Percentiles rank a stretch among this genome's conserved stretches.
These are phyloP conservation scores for sunflower (Helianthus annuus) DNA, from an alignment of 129 eudicot species.

Conservation along the genomic window DNA sequence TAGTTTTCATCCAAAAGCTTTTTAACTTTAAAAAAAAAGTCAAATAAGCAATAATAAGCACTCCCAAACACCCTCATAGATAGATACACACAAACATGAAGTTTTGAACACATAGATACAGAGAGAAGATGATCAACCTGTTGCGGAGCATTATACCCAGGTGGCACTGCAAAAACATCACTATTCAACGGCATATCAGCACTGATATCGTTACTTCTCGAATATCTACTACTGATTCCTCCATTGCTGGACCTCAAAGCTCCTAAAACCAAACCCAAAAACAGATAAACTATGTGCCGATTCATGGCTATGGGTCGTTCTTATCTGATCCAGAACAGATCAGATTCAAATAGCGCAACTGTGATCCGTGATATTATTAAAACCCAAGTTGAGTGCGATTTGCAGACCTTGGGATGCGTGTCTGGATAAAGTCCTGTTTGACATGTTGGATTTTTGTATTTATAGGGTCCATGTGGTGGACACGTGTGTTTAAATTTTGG, in stretches of 20 bases:
- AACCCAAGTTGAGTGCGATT: not conserved
- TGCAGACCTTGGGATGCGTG: conserved; percentile 25
- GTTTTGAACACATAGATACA: not conserved
- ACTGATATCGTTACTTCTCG: conserved; percentile 42
- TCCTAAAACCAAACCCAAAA: conserved; percentile 38
- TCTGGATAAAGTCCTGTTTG: conserved; percentile 19
- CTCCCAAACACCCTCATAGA: too few species aligned
- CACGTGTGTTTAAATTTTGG: conserved; percentile 6
- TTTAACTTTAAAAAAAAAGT: too few species aligned
- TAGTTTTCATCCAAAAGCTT: too few species aligned
- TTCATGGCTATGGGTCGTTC: conserved; percentile 28
- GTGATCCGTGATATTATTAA: not conserved
- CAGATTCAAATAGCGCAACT: conserved; percentile 3
- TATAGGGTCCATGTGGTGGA: conserved; percentile 1
- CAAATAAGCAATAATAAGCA: too few species aligned
- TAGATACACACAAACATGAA: not conserved
- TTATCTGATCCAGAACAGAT: not conserved
- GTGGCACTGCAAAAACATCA: conserved; percentile 74
- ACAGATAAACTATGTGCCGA: conserved; percentile 24
- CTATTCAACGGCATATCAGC: conserved; percentile 82
- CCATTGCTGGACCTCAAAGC: conserved; percentile 41
- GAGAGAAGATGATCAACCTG: conserved; percentile 44
- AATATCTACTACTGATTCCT: conserved; percentile 58
- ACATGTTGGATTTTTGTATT: not conserved
- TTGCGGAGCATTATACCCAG: conserved; percentile 87